Evolutionary conservation across 1,284 basidiomycete species (phyloP), one percentile per base, ranked within the genome.

Genomic region (Trichosporon faecale): DNA sequence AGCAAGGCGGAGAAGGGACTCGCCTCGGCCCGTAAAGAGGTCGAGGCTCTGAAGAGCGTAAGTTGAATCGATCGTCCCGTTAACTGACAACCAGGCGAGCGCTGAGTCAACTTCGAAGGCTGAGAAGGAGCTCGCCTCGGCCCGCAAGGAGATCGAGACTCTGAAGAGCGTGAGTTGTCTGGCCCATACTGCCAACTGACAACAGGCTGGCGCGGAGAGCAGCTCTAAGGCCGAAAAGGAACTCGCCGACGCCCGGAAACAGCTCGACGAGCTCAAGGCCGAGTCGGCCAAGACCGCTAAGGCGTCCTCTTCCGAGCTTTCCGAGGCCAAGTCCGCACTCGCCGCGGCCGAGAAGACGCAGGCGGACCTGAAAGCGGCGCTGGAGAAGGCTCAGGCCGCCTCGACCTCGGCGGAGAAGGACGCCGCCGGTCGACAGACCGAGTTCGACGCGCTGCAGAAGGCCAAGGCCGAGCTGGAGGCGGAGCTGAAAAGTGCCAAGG

Each of bases 331-430:
- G 18, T 55, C 67, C 46, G 60, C 52, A 29, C 37, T 40, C n/a
- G 25, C 23, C 21, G 40, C 61, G 31, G n/a, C 33, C 7, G 49
- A 61, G 57, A 61, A 61, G 49, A 66, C 73, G 6, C 76, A 77
- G 63, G 33, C 74, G 12, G 65, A 70, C 1, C 68, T 78, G 2
- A 60, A 70, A 16, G 65, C 71, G 16, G 76, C 78, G 57, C 73
- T 76, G 9, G 75, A 74, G 23, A 70, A 52, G 44, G 66, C 67
- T 11, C 78, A 82, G 66, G 80, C 78, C 31, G 77, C 75, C n/a
- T 69, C 57, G 6, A n/a, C 16, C 1, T 18, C 29, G 8, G 57
- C 29, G 9, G 18, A 31, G 57, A 61, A 61, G 57, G 57, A 65
- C 11, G 27, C 69, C 70, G 40, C 27, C 18, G 57, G 29, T 27